A percentile compares a stretch with the other conserved stretches of the same genome.
Conservation (phyloP, 108 stramenopile species). For the Cyclostephanos invisitatus region DNA sequence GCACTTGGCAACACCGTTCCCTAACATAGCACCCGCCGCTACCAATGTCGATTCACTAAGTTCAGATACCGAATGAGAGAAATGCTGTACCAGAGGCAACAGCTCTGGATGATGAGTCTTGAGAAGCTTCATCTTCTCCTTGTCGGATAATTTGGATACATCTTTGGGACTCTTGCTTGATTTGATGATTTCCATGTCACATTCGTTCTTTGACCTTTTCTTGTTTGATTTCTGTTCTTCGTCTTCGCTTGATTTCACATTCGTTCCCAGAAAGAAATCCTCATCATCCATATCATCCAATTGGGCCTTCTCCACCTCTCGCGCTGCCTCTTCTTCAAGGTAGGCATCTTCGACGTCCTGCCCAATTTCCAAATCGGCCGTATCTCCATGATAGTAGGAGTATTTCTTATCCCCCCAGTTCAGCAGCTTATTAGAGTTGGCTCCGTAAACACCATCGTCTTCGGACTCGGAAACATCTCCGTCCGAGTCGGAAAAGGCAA, state of each 20-base stretch:
- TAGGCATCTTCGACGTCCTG: constrained; percentile 79
- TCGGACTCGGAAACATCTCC: constrained; percentile 42
- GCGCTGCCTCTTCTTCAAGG: constrained; percentile 83
- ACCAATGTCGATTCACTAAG: constrained; percentile 52
- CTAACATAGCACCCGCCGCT: constrained; percentile 55
- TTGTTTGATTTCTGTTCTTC: constrained; percentile 34
- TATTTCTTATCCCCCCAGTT: constrained; percentile 90
- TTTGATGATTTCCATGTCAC: constrained; percentile 10
- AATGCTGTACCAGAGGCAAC: constrained; percentile 68
- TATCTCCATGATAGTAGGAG: constrained; percentile 91
- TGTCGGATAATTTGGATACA: constrained; percentile 55
- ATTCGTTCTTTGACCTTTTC: constrained; percentile 8
- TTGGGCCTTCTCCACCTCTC: constrained; percentile 70
- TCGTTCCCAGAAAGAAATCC: constrained; percentile 78
- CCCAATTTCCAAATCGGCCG: constrained; percentile 94
- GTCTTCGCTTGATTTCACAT: constrained; percentile 14
- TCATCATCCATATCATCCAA: constrained; percentile 81
- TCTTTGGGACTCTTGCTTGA: constrained; percentile 22
- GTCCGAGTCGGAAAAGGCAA: constrained; percentile 14
- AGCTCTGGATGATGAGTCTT: constrained; percentile 75
- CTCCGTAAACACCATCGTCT: constrained; percentile 41
- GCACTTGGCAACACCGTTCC: constrained; percentile 32
- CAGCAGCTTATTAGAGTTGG: constrained; percentile 32
- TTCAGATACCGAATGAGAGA: constrained; percentile 54
- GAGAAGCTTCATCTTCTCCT: constrained; percentile 63